A percentile compares a stretch with the other conserved stretches of the same genome.
Conservation (phyloP, 2,329 filamentous ascomycete species). For the Clonostachys solani region DNA sequence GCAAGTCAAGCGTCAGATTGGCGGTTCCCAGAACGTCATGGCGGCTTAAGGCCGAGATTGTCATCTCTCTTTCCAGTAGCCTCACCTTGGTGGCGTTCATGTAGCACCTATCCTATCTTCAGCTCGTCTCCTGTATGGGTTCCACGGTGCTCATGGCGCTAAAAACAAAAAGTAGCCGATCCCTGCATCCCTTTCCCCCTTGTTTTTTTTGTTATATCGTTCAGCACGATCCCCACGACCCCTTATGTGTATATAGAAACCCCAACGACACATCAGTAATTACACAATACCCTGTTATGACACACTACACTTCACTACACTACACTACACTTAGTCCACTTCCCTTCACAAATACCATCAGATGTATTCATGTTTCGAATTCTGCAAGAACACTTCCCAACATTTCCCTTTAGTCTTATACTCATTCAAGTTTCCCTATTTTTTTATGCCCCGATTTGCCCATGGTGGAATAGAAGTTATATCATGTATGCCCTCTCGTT, state of each 20-base stretch:
- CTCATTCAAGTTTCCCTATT: conserved; percentile 2
- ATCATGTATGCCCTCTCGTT: conserved; percentile 2
- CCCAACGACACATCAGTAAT: conserved; percentile 28
- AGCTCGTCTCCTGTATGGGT: neutral
- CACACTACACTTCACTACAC: conserved; percentile 13
- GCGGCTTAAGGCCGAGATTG: conserved; percentile 4
- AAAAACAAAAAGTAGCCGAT: conserved; percentile 1
- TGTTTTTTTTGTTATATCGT: neutral
- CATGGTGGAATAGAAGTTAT: conserved; percentile 23
- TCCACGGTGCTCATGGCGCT: no score
- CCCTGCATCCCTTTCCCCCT: conserved; percentile 4
- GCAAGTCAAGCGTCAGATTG: conserved; percentile 88
- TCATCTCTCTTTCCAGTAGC: neutral
- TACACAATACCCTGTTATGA: conserved; percentile 28
- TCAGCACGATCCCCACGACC: conserved; percentile 24
- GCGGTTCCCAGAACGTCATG: conserved; percentile 47
- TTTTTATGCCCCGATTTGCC: conserved; percentile 4
- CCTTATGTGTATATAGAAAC: conserved; percentile 31
- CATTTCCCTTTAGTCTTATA: neutral
- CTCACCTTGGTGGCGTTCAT: neutral
- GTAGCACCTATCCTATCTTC: neutral
- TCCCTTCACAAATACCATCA: conserved; percentile 1
- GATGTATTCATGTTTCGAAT: neutral
- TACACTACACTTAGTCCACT: conserved; percentile 11
- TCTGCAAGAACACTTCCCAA: neutral